Base-by-base conservation (phyloP, 2,329 filamentous ascomycete species). In the Zasmidium cellare region DNA sequence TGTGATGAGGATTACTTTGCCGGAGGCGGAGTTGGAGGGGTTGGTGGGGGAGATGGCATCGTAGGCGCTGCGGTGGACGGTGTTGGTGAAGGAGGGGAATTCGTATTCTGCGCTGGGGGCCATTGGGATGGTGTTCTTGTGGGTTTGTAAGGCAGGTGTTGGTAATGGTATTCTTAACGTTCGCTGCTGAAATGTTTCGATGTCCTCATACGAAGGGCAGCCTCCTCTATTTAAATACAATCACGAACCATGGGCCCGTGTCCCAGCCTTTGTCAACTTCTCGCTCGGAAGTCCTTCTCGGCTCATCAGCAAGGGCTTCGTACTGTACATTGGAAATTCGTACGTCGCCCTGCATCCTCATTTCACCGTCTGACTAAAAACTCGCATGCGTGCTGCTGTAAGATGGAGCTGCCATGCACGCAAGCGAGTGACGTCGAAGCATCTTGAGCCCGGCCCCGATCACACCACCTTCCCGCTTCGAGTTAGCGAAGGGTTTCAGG, bases 1-100 rank as follows among this genome's bases (percentile, higher is more conserved):
- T 9, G 57, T 55, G 31, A 55, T 20, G 28, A 55, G 2, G 19
- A 55, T 18, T 3, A 55, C 53, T 44, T 55, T 55, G 9, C 53
- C 53, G 6, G 24, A 9, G 14, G 53, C 53, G 11, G 53, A 55
- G 31, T 55, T 55, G 25, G 53, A 23, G 3, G 24, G 18, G 14
- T 50, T 50, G n/a, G 12, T 45, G 9, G 53, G 46, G 38, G 49
- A 45, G 23, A 55, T 55, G 31, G 53, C 53, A 6, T 46, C 20
- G 18, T 55, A 55, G 53, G 38, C 38, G 24, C 28, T 31, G 23
- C 47, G 46, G 35, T 56, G 47, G 20, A 51, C 19, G n/a, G 53
- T 51, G 11, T 46, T 22, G 19, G 53, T 51, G 20, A 50, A 56
- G 16, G 46, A 50, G 6, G 53, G 53, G 28, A 49, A 56, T 46